Percentiles rank a stretch among this genome's conserved stretches.
These are phyloP conservation scores for Colletotrichum sp. DNA, from an alignment of 2,329 filamentous ascomycete genomes.

Conservation along the genomic window DNA sequence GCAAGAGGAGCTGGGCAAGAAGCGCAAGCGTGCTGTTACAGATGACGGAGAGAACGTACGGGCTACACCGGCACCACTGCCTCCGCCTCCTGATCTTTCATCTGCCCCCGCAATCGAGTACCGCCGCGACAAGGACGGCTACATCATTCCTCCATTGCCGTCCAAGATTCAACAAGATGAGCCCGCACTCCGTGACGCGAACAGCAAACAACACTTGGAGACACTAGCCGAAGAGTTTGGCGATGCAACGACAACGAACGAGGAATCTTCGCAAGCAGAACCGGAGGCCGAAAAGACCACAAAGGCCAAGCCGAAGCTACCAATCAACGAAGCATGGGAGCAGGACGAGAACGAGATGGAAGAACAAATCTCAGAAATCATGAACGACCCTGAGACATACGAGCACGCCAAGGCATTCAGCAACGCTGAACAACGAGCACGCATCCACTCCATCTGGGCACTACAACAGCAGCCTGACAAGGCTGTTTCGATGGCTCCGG, in stretches of 20 bases:
- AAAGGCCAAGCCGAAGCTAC: conserved; percentile 48
- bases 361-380: conserved; percentile 72
- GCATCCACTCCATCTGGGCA: conserved; percentile 57
- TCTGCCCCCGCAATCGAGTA: conserved; percentile 25
- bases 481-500: conserved; percentile 62
- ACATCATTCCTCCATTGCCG: conserved; percentile 21
- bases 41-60: conserved; percentile 34
- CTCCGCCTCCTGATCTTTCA: conserved; percentile 26
- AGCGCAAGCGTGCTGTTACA: conserved; percentile 48
- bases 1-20: conserved; percentile 52
- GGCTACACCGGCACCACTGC: conserved; percentile 13
- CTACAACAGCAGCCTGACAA: conserved; percentile 52
- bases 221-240: conserved; percentile 19
- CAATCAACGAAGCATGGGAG: conserved; percentile 67
- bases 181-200: conserved; percentile 10
- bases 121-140: conserved; percentile 23
- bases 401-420: conserved; percentile 64
- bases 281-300: background rate
- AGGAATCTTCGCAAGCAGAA: background rate
- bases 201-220: conserved; percentile 15
- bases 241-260: background rate
- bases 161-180: conserved; percentile 16
- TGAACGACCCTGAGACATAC: conserved; percentile 65
- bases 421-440: conserved; percentile 59
- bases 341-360: conserved; percentile 70